Conservation (phyloP, 495 filamentous ascomycete species). For the Penicillium atrosanguineum region DNA sequence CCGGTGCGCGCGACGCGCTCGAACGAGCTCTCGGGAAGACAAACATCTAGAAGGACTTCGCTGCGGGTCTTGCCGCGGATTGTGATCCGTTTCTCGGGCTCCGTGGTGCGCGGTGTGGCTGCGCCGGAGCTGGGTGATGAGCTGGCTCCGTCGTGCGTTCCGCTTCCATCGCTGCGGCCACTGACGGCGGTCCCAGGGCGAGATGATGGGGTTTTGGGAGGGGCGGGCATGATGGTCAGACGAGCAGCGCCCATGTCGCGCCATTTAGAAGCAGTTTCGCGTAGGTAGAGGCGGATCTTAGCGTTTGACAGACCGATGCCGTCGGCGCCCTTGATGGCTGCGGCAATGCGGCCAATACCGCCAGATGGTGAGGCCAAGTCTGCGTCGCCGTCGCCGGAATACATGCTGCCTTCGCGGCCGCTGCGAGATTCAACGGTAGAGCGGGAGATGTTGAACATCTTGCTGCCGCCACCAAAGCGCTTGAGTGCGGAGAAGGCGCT, state of each 20-base stretch:
- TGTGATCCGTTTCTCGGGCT: slow-evolving; percentile 76
- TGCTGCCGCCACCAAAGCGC: slow-evolving; percentile 60
- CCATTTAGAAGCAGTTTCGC: slow-evolving; percentile 78
- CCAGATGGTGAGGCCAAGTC: slow-evolving; percentile 36
- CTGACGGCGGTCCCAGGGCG: slow-evolving; percentile 33
- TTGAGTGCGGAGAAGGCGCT: slow-evolving; percentile 71
- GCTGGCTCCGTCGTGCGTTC: slow-evolving; percentile 10
- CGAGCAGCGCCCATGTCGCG: slow-evolving; percentile 83
- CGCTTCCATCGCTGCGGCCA: slow-evolving; percentile 24
- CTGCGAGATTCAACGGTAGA: slow-evolving; percentile 57
- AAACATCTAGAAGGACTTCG: slow-evolving; percentile 74
- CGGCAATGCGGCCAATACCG: slow-evolving; percentile 55
- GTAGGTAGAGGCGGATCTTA: slow-evolving; percentile 77
- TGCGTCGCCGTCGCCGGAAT: slow-evolving; percentile 57
- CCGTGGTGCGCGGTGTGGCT: slow-evolving; percentile 34
- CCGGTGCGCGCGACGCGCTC: slow-evolving; percentile 78
- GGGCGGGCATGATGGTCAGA: slow-evolving; percentile 74
- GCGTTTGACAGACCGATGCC: slow-evolving; percentile 68
- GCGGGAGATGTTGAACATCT: slow-evolving; percentile 75
- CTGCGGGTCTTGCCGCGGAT: slow-evolving; percentile 66
- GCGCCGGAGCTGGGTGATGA: slow-evolving; percentile 36
- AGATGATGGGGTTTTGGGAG: slow-evolving; percentile 45
- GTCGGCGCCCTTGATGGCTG: slow-evolving; percentile 48
- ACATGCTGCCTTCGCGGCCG: slow-evolving; percentile 59
- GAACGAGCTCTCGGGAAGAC: slow-evolving; percentile 80